Base-by-base conservation (phyloP, 805 yeast species). In the Yarrowia divulgata region DNA sequence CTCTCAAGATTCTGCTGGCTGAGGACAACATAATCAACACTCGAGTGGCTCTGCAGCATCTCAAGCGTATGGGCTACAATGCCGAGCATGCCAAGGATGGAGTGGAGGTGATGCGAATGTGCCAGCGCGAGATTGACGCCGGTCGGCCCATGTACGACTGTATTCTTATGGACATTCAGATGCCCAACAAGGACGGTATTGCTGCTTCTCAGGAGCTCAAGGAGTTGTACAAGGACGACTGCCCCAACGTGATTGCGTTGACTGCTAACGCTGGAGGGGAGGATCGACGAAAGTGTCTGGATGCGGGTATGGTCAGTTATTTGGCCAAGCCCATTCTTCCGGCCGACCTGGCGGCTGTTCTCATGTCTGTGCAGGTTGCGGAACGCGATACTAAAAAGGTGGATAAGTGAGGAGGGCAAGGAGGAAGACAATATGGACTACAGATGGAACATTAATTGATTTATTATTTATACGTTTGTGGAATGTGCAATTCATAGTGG, bases 251-350 rank as follows among this genome's bases (percentile, higher is more conserved):
- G 8, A 80, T 84, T 13, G 86, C 86, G 12, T 75, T 84, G 70
- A 84, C 85, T 10, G 86, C 86, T 16, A 84, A 85, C 71, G 87
- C 85, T 13, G 86, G 85, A 9, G 82, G 83, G 1, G 88, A 85
- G 71, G 88, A 85, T 70, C 75, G 85, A 58, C 79, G 80, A 67
- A 77, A 78, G 63, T 85, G 87, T 70, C 70, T 82, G 8, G 75
- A 78, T n/a, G 78, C 82, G 69, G 87, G 87, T 0, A 85, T 85
- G 88, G 75, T 79, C 29, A 86, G 84, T 54, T 85, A 84, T 71
- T 77, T 85, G 1, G 81, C 86, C 45, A 85, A 85, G 71, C 88
- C 88, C 1, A 80, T 85, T 46, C 72, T 85, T 12, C 88, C 88
- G 0, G 77, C 77, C 19, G 82, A 79, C 54, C 74, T 85, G 69